Evolutionary conservation across 371 early-diverging fungal species (phyloP).

Genomic region (Rhizomucor miehei): DNA sequence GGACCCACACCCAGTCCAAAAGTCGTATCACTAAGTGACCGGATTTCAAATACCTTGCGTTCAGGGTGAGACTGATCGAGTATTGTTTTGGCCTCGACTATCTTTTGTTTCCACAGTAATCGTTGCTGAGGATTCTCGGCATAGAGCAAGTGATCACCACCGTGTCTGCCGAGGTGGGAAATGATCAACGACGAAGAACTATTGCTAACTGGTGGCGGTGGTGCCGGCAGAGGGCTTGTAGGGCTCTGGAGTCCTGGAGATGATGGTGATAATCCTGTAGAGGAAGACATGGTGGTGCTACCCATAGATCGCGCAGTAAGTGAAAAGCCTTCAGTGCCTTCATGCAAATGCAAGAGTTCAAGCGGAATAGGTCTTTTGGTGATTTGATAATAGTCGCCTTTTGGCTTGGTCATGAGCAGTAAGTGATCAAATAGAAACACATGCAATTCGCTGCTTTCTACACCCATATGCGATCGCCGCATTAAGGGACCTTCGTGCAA

Average conservation of each 20-base stretch:
- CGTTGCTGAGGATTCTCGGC: conserved; percentile 73
- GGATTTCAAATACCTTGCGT: conserved; percentile 63
- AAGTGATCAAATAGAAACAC: conserved; percentile 89
- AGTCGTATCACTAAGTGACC: conserved; percentile 38
- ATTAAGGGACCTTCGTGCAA: conserved; percentile 78
- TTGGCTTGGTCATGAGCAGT: conserved; percentile 67
- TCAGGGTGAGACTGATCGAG: conserved; percentile 36
- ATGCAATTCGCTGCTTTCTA: conserved; percentile 64
- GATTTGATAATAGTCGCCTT: conserved; percentile 52
- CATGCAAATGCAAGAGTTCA: conserved; percentile 51
- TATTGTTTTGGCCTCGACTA: conserved; percentile 67
- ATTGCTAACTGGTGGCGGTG: neutral
- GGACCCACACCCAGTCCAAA: conserved; percentile 20
- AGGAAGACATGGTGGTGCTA: conserved; percentile 4
- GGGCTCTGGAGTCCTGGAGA: neutral
- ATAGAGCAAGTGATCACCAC: conserved; percentile 66
- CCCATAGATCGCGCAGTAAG: conserved; percentile 8
- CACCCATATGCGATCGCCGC: conserved; percentile 62
- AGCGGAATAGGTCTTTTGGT: conserved; percentile 63
- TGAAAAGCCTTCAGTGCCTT: conserved; percentile 46
- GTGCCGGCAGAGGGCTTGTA: conserved; percentile 3
- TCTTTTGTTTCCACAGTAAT: conserved; percentile 80
- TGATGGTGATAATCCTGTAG: neutral
- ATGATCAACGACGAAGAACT: conserved; percentile 19
- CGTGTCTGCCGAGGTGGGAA: conserved; percentile 74